Percentiles rank a stretch among this genome's conserved stretches.
Conservation (phyloP, 2,329 filamentous ascomycete genomes). For the Fusarium sarcochroum region DNA sequence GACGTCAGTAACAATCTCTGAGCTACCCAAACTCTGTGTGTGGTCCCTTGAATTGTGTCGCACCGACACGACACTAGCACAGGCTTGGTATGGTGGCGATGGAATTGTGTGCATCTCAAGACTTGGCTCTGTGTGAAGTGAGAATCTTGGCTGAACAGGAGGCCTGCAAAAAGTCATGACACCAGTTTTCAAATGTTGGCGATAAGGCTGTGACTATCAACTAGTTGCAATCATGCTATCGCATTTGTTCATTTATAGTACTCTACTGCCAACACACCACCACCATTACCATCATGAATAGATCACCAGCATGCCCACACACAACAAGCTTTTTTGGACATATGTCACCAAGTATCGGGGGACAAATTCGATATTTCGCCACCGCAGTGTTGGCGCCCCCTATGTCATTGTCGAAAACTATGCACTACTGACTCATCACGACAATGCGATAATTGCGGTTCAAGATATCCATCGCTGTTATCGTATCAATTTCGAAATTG, state of each 20-base stretch:
- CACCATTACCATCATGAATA: slow-evolving; percentile 5
- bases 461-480: not conserved
- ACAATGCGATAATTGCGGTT: not conserved
- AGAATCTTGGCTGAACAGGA: not conserved
- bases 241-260: no score
- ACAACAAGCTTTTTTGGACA: slow-evolving; percentile 37
- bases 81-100: slow-evolving; percentile 19
- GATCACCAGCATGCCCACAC: slow-evolving; percentile 8
- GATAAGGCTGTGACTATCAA: no score
- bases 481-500: not conserved
- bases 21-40: slow-evolving; percentile 13
- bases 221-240: no score
- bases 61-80: slow-evolving; percentile 23
- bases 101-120: slow-evolving; percentile 4
- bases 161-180: not conserved
- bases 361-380: slow-evolving; percentile 20
- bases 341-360: slow-evolving; percentile 21
- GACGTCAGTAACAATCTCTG: slow-evolving; percentile 35
- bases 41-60: slow-evolving; percentile 35
- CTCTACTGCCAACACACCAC: slow-evolving; percentile 9
- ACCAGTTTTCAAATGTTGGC: no score
- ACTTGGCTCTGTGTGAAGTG: not conserved
- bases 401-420: slow-evolving; percentile 31
- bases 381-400: slow-evolving; percentile 14
- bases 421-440: not conserved